A percentile compares a stretch with the other conserved stretches of the same genome.
Evolutionary conservation across 2,329 filamentous ascomycete species (phyloP).

Genomic region (Dendrostoma leiphaemia): DNA sequence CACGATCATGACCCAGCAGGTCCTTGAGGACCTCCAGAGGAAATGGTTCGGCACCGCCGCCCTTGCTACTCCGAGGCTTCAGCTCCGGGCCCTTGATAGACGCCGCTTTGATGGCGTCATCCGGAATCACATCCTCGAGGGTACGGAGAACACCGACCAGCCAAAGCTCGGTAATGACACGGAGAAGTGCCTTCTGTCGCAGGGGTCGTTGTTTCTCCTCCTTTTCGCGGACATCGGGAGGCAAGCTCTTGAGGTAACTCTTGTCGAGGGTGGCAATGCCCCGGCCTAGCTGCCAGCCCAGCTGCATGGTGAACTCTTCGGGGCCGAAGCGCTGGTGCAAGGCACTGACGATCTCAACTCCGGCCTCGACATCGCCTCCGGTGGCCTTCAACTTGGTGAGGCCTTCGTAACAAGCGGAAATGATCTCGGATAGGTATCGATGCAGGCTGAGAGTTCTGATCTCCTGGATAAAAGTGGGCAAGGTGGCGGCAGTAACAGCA

Average conservation of each 20-base stretch:
- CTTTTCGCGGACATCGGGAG: conserved; percentile 81
- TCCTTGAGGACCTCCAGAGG: conserved; percentile 98
- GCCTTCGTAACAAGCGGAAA: conserved; percentile 92
- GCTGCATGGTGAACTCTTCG: conserved; percentile 82
- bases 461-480: conserved; percentile 83
- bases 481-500: conserved; percentile 75
- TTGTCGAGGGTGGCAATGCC: conserved; percentile 91
- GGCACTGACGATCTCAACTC: conserved; percentile 91
- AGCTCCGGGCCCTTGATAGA: conserved; percentile 61
- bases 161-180: conserved; percentile 95
- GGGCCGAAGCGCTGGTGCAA: conserved; percentile 93
- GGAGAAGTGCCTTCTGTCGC: conserved; percentile 80
- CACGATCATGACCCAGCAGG: conserved; percentile 86
- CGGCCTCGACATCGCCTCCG: conserved; percentile 86
- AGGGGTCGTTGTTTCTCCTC: conserved; percentile 93
- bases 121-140: conserved; percentile 65
- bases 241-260: conserved; percentile 72
- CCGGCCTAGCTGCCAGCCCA: conserved; percentile 89
- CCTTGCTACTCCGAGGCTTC: conserved; percentile 59
- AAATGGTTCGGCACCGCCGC: conserved; percentile 80
- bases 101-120: conserved; percentile 60
- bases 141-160: conserved; percentile 85
- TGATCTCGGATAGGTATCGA: conserved; percentile 96
- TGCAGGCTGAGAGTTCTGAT: conserved; percentile 87
- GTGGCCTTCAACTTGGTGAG: conserved; percentile 81